phyloP scores from a whole-genome alignment of 2,329 filamentous ascomycete genomes.

The Elsinoe batatas region DNA sequence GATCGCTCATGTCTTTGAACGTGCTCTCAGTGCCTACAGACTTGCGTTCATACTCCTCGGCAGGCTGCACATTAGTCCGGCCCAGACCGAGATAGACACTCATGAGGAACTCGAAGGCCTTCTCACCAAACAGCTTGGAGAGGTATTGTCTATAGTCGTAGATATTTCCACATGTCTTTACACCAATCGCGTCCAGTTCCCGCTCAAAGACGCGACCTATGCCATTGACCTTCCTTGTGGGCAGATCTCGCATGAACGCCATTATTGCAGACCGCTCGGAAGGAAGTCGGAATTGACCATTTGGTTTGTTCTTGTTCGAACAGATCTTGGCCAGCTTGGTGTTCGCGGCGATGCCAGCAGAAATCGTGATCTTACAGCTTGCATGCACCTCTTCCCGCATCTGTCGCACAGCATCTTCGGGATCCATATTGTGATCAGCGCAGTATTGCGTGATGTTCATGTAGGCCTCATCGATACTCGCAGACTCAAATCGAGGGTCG shows the following conservation, averaged over 20 bases:
- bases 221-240: constrained; percentile 86
- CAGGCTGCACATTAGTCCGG: constrained; percentile 72
- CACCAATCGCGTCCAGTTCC: constrained; percentile 75
- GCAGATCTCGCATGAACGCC: constrained; percentile 72
- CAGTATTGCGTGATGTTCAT: constrained; percentile 88
- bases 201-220: constrained; percentile 90
- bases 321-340: constrained; percentile 90
- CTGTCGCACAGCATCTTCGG: constrained; percentile 65
- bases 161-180: constrained; percentile 83
- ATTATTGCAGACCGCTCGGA: constrained; percentile 67
- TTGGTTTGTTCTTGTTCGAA: constrained; percentile 92
- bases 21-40: constrained; percentile 91
- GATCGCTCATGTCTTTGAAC: constrained; percentile 68
- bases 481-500: constrained; percentile 82
- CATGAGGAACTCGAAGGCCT: constrained; percentile 78
- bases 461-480: constrained; percentile 93
- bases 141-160: constrained; percentile 66
- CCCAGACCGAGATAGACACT: constrained; percentile 79
- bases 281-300: constrained; percentile 74
- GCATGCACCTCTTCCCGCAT: constrained; percentile 68
- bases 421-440: constrained; percentile 52
- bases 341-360: constrained; percentile 88
- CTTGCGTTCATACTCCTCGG: constrained; percentile 83
- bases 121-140: constrained; percentile 75
- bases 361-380: constrained; percentile 75